Conservation (phyloP, 1,284 basidiomycete genomes). For the Phellopilus nigrolimitatus region DNA sequence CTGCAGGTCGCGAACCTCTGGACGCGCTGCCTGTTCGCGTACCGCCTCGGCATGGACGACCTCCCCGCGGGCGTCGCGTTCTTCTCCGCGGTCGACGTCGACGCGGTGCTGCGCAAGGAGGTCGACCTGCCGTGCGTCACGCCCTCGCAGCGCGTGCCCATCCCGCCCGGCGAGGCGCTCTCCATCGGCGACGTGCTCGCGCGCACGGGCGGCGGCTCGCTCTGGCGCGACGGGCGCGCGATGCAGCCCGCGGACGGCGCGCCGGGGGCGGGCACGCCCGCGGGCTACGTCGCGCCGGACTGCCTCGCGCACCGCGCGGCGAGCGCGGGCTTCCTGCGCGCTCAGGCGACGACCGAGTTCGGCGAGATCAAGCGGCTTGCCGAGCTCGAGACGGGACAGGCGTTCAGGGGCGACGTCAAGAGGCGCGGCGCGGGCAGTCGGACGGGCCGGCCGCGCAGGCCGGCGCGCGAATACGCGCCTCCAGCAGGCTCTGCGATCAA, state of each 20-base stretch:
- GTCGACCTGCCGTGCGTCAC: constrained; percentile 95
- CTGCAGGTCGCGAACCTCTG: constrained; percentile 95
- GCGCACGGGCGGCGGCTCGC: constrained; percentile 61
- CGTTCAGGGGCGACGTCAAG: neutral
- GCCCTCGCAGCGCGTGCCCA: constrained; percentile 81
- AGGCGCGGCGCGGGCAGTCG: neutral
- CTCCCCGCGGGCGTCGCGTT: constrained; percentile 93
- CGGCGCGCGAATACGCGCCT: neutral
- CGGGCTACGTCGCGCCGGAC: constrained; percentile 48
- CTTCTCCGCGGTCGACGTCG: constrained; percentile 96
- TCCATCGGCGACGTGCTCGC: constrained; percentile 67
- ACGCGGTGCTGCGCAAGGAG: constrained; percentile 90
- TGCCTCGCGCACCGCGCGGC: constrained; percentile 60
- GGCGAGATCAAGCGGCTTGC: constrained; percentile 64
- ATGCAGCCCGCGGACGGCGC: constrained; percentile 38
- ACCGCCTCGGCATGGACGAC: constrained; percentile 92
- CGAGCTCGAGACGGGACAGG: constrained; percentile 40
- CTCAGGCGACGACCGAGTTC: constrained; percentile 67
- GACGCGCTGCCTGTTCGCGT: constrained; percentile 92
- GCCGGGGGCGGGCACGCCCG: constrained; percentile 26
- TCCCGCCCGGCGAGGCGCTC: constrained; percentile 83
- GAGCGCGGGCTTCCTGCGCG: constrained; percentile 60
- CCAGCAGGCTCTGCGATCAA: neutral
- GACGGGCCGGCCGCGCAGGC: neutral
- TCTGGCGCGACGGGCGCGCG: constrained; percentile 50